Percentiles rank a stretch among this genome's conserved stretches.
Evolutionary conservation across 1,139 yeast genomes (phyloP).

Genomic region (Meyerozyma guilliermondii): DNA sequence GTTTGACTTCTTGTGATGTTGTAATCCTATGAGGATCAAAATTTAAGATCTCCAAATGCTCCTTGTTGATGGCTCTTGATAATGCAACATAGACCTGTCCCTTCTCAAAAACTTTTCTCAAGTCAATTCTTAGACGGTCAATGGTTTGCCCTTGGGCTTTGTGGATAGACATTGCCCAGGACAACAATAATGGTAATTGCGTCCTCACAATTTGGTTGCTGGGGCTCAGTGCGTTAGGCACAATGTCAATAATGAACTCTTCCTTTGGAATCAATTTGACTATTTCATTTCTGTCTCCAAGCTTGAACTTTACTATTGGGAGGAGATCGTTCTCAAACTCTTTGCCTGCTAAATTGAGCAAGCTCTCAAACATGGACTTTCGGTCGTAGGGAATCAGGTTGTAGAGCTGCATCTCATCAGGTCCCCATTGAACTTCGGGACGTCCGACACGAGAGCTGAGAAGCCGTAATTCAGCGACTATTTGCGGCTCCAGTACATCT

Average conservation of each 20-base stretch:
- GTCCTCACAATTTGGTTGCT: conserved; percentile 28
- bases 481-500: conserved; percentile 16
- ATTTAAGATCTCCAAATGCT: conserved; percentile 66
- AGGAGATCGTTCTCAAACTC: conserved; percentile 26
- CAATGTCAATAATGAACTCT: conserved; percentile 52
- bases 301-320: conserved; percentile 57
- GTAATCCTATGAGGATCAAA: conserved; percentile 59
- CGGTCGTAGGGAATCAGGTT: conserved; percentile 26
- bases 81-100: conserved; percentile 91
- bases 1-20: conserved; percentile 61
- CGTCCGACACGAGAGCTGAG: conserved; percentile 23
- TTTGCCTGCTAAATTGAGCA: conserved; percentile 28
- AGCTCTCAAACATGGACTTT: conserved; percentile 19
- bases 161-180: conserved; percentile 91
- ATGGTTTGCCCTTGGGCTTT: conserved; percentile 92
- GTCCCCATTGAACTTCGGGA: conserved; percentile 19
- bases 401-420: conserved; percentile 38
- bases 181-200: conserved; percentile 70
- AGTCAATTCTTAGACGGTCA: conserved; percentile 70
- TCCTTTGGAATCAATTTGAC: conserved; percentile 59
- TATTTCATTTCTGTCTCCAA: conserved; percentile 24
- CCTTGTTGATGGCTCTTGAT: conserved; percentile 79
- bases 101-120: conserved; percentile 66
- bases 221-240: conserved; percentile 10
- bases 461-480: conserved; percentile 24